Evolutionary conservation across 129 eudicot genomes (phyloP), one percentile per base, ranked within the genome.

Genomic region (Artemisia tridentata): DNA sequence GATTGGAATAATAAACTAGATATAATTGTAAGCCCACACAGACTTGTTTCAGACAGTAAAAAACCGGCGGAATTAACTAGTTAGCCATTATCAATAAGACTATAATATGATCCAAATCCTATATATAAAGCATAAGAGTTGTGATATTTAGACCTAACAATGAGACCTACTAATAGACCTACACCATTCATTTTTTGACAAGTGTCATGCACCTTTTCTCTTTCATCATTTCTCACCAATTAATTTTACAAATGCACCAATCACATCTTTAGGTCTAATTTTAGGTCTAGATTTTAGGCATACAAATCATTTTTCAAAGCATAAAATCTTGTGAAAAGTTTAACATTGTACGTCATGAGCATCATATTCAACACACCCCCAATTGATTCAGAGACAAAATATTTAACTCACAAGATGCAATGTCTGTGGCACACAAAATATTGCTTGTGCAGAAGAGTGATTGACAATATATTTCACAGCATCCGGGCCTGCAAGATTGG

Each of bases 381-480:
- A 11, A 31, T 46, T n/a, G 59, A 56, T n/a, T 54, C 62, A 34
- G 14, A 43, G 62, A 50, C 45, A 55, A 66, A 61, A 7, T 10
- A 46, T 55, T 23, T 56, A 69, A 78, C 98, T 85, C 68, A 92
- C 98, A 79, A 73, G 80, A 48, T 85, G 69, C 69, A 89, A 75
- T n/a, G 96, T 89, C 63, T 82, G 76, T 20, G 83, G 84, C 64
- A 81, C 98, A 81, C 98, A 92, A 76, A 92, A 92, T 79, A 92
- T 83, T 53, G 95, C 96, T 80, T 83, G 84, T 63, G 85, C 71
- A 68, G 85, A 75, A 50, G 96, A 88, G 75, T 92, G 98, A 80
- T 92, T 92, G 55, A 85, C 89, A 56, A 92, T 89, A 60, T 65
- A 92, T 61, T 86, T 85, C 34, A 87, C 98, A 63, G 98, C 98